Base-by-base conservation (phyloP, 306 rosid genomes). In the Comarum palustre region DNA sequence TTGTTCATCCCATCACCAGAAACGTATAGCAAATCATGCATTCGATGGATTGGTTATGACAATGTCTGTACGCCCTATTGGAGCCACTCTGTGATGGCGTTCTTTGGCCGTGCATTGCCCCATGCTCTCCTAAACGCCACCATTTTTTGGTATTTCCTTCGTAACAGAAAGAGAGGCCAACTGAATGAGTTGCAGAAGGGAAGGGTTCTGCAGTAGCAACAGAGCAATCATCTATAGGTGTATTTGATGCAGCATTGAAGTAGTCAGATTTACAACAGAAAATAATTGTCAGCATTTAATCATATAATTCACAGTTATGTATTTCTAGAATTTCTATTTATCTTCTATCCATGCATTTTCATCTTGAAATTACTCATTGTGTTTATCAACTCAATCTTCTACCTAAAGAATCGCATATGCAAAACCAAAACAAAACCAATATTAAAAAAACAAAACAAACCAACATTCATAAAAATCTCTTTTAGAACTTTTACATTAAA, bases 11-110 rank as follows among this genome's bases (percentile, higher is more conserved):
- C 75, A 60, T 48, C 81, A 13, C 78, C 78, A 48, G 78, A 81
- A 16, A 48, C 31, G 6, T 76, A 39, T 19, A 60, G 78, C 78
- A 81, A 67, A 60, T 80, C 81, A 72, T 76, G 84, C 66, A 15
- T 66, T 2, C 32, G 75, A 68, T 58, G 78, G 38, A 76, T 76
- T 1, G 84, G 84, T 50, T 68, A 62, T 68, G 78, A 72, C 46
- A 45, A 8, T 12, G 4, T 67, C 11, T 81, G 75, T 36, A 7
- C 55, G 36, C 84, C 84, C 19, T 76, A 60, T 59, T 76, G 78
- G 84, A 12, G 67, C 11, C 84, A 81, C 55, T 81, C 81, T 20
- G 0, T 76, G 24, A 74, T 66, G 46, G 32, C 63, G 46, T 51
- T 67, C 31, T 0, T 75, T 14, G 5, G 19, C 24, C 47, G 19